A percentile compares a stretch with the other conserved stretches of the same genome.
These are phyloP conservation scores for Musa beccarii DNA, from an alignment of 176 grass and related monocot genomes.

Conservation along the genomic window DNA sequence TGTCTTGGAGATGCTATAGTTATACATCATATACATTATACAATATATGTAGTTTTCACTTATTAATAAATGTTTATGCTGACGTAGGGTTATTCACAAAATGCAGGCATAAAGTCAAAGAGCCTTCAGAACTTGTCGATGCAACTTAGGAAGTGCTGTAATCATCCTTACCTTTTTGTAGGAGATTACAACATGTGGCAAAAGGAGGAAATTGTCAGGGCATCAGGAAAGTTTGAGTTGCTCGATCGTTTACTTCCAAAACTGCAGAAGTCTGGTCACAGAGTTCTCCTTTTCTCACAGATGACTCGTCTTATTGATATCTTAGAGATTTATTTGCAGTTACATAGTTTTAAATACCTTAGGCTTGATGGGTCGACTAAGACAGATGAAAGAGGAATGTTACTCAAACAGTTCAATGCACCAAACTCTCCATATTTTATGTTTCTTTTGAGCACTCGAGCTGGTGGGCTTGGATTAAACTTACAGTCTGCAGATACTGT, in stretches of 20 bases:
- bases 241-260: conserved; percentile 94
- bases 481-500: conserved; percentile 95
- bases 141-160: conserved; percentile 92
- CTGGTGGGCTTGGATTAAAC: conserved; percentile 89
- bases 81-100: neutral
- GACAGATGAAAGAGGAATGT: conserved; percentile 69
- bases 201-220: conserved; percentile 80
- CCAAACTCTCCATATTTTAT: conserved; percentile 80
- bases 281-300: conserved; percentile 95
- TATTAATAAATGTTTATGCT: too few relatives aligned
- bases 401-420: conserved; percentile 76
- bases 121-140: conserved; percentile 88
- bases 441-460: conserved; percentile 94
- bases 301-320: conserved; percentile 91
- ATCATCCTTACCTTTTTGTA: conserved; percentile 82
- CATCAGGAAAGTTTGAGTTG: conserved; percentile 96
- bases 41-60: too few relatives aligned
- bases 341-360: conserved; percentile 72
- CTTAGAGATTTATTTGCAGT: conserved; percentile 82
- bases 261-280: conserved; percentile 66
- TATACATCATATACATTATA: too few relatives aligned
- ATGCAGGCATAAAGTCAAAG: conserved; percentile 64
- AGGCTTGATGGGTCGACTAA: conserved; percentile 94
- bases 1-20: too few relatives aligned
- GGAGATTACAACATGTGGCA: conserved; percentile 94